These are phyloP conservation scores for Hanseniaspora guilliermondii DNA, from an alignment of 805 yeast species.

Conservation along the genomic window DNA sequence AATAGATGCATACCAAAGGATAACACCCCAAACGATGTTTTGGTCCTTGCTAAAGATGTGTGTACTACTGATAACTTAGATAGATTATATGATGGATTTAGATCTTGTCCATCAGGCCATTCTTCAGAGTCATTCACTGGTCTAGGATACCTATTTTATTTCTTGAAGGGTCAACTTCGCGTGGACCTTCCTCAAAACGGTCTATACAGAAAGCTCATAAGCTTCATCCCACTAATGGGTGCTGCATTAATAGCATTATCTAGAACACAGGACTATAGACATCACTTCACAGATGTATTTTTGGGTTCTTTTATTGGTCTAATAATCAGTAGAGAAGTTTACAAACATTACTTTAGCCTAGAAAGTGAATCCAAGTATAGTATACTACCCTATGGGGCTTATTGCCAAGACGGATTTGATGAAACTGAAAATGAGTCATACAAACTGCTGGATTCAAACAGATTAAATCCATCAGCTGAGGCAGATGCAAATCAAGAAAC, in stretches of 20 bases:
- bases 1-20: constrained; percentile 66
- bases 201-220: constrained; percentile 48
- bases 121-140: constrained; percentile 61
- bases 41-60: constrained; percentile 51
- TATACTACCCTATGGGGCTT: constrained; percentile 1
- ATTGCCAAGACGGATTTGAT: not conserved
- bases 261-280: constrained; percentile 86
- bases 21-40: constrained; percentile 42
- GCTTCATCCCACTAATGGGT: constrained; percentile 45
- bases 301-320: constrained; percentile 61
- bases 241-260: constrained; percentile 72
- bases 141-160: constrained; percentile 47
- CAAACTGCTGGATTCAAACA: constrained; percentile 7
- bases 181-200: constrained; percentile 40
- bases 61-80: constrained; percentile 42
- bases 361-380: not conserved
- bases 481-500: not conserved
- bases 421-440: not conserved
- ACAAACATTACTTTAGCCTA: constrained; percentile 16
- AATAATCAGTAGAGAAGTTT: constrained; percentile 37
- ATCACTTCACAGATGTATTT: constrained; percentile 76
- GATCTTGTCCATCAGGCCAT: constrained; percentile 78
- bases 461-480: not conserved
- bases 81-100: constrained; percentile 52
- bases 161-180: constrained; percentile 56